Evolutionary conservation across 352 stramenopile genomes (phyloP).

Genomic region (Phytophthora pini): DNA sequence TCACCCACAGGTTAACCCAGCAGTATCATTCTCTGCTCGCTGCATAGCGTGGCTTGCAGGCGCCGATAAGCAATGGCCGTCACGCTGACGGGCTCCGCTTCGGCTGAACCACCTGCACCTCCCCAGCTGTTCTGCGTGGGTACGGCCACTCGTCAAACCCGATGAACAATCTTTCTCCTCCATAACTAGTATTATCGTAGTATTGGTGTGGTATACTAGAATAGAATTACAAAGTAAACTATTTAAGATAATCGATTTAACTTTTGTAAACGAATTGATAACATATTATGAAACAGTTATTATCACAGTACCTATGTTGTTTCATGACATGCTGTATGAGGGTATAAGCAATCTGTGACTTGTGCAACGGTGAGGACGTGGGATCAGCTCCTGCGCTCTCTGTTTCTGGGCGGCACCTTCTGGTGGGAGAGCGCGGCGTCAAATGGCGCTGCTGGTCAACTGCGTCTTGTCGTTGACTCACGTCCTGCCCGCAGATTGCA

Average conservation of each 20-base stretch:
- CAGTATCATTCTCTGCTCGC: constrained; percentile 21
- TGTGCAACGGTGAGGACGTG: constrained; percentile 17
- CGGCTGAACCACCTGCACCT: constrained; percentile 23
- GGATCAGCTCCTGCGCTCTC: constrained; percentile 23
- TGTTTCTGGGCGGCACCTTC: constrained; percentile 35
- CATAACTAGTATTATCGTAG: neutral
- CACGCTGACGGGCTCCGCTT: constrained; percentile 17
- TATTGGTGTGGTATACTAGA: too few relatives aligned
- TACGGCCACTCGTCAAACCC: constrained; percentile 1
- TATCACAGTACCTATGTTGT: constrained; percentile 2
- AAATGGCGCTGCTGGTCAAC: constrained; percentile 25
- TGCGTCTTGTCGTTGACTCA: constrained; percentile 26
- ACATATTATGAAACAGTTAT: neutral
- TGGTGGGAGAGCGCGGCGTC: constrained; percentile 32
- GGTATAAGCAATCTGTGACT: constrained; percentile 33
- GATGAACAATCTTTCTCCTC: neutral
- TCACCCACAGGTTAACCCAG: constrained; percentile 15
- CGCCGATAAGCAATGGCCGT: constrained; percentile 16
- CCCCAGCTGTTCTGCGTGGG: constrained; percentile 12
- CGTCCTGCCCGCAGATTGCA: neutral
- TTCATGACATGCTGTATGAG: neutral
- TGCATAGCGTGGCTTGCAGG: constrained; percentile 10
- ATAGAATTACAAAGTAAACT: too few relatives aligned
- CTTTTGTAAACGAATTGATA: neutral
- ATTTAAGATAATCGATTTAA: neutral